Conservation (phyloP, 2,329 filamentous ascomycete genomes). For the Arthrobotrys pseudoclavata region DNA sequence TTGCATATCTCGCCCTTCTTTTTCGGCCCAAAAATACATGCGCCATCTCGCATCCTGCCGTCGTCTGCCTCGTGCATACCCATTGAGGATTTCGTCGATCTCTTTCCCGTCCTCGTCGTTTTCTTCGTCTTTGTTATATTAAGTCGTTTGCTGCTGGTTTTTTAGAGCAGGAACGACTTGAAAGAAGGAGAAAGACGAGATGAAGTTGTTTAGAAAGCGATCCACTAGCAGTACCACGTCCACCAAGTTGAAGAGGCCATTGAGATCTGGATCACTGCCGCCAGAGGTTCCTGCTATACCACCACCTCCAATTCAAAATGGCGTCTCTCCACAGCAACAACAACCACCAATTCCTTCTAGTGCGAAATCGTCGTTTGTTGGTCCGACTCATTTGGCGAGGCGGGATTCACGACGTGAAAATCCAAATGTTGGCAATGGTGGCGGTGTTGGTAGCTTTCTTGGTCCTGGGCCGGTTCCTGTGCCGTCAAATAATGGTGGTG, state of each 20-base stretch:
- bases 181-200: conserved; percentile 4
- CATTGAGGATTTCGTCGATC: conserved; percentile 25
- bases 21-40: conserved; percentile 34
- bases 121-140: conserved; percentile 9
- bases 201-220: conserved; percentile 58
- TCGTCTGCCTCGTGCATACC: conserved; percentile 18
- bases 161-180: conserved; percentile 14
- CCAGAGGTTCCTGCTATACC: conserved; percentile 54
- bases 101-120: neutral
- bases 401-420: conserved; percentile 2
- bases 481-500: neutral
- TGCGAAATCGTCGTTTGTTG: conserved; percentile 28
- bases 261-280: conserved; percentile 37
- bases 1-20: conserved; percentile 29
- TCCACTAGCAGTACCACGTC: conserved; percentile 57
- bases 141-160: neutral
- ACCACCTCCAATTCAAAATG: conserved; percentile 36
- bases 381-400: conserved; percentile 22
- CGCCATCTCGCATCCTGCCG: conserved; percentile 12
- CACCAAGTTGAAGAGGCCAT: conserved; percentile 54
- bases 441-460: neutral
- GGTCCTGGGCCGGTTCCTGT: neutral
- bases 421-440: neutral
- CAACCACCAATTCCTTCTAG: neutral
- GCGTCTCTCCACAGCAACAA: neutral